phyloP scores from a whole-genome alignment of 148 eudicot species.

The Chenopodium berlandieri region DNA sequence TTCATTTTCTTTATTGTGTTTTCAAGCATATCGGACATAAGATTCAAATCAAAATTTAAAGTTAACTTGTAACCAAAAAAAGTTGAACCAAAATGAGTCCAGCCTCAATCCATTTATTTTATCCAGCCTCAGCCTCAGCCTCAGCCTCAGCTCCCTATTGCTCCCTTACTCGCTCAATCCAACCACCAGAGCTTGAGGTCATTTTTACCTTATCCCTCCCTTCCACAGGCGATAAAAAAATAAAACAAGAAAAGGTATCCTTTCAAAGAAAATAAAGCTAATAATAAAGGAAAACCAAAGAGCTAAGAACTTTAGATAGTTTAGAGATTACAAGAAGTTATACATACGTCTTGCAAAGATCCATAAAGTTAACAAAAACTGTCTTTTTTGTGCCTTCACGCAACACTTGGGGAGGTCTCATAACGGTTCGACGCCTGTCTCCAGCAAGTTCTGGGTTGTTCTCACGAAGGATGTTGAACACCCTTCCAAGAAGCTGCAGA shows the following conservation, averaged over 20 bases:
- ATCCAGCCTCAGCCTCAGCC: background rate
- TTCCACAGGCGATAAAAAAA: background rate
- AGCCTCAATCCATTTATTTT: background rate
- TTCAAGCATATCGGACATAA: background rate
- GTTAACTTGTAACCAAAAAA: background rate
- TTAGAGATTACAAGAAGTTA: background rate
- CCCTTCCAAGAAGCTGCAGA: conserved; percentile 84
- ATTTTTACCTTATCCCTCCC: background rate
- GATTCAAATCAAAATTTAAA: background rate
- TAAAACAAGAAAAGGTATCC: background rate
- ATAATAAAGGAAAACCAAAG: background rate
- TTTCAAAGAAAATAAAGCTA: background rate
- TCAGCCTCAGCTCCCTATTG: background rate
- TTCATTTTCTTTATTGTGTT: background rate
- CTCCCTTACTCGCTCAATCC: background rate
- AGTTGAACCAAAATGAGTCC: background rate
- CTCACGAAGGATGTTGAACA: conserved; percentile 86
- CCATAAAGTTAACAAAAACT: conserved; percentile 90
- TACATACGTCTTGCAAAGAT: conserved; percentile 87
- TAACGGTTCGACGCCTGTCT: conserved; percentile 87
- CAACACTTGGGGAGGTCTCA: conserved; percentile 99
- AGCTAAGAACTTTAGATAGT: background rate
- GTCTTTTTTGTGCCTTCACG: conserved; percentile 99
- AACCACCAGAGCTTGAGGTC: background rate
- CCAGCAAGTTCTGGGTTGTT: conserved; percentile 98